These are phyloP conservation scores for Pseudofabraea citricarpa DNA, from an alignment of 2,329 filamentous ascomycete species.

Conservation along the genomic window DNA sequence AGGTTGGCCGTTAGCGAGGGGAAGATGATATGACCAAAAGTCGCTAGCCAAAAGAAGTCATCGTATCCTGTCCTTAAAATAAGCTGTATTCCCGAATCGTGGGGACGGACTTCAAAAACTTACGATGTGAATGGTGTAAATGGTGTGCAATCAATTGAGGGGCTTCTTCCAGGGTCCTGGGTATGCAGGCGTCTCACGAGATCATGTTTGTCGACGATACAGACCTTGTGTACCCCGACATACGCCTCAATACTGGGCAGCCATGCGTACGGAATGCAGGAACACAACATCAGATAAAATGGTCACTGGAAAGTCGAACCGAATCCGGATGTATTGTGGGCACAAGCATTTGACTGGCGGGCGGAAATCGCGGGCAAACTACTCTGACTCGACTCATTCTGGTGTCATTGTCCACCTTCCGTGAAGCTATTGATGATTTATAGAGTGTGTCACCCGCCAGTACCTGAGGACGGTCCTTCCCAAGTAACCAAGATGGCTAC, in stretches of 20 bases:
- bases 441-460: background rate
- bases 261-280: background rate
- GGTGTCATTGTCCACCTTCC: background rate
- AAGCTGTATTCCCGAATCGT: too few species aligned
- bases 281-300: background rate
- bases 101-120: too few species aligned
- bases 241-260: background rate
- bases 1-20: too few species aligned
- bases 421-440: background rate
- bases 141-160: too few species aligned
- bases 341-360: background rate
- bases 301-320: background rate
- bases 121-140: too few species aligned
- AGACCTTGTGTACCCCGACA: too few species aligned
- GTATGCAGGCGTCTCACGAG: too few species aligned
- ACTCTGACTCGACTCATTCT: background rate
- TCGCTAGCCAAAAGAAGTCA: too few species aligned
- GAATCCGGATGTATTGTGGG: background rate
- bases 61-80: too few species aligned
- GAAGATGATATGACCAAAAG: too few species aligned
- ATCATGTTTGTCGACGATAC: too few species aligned
- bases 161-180: too few species aligned
- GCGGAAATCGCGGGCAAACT: background rate
- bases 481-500: background rate
- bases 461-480: background rate